Conservation (phyloP, 352 stramenopile species). For the Achlya hypogyna region DNA sequence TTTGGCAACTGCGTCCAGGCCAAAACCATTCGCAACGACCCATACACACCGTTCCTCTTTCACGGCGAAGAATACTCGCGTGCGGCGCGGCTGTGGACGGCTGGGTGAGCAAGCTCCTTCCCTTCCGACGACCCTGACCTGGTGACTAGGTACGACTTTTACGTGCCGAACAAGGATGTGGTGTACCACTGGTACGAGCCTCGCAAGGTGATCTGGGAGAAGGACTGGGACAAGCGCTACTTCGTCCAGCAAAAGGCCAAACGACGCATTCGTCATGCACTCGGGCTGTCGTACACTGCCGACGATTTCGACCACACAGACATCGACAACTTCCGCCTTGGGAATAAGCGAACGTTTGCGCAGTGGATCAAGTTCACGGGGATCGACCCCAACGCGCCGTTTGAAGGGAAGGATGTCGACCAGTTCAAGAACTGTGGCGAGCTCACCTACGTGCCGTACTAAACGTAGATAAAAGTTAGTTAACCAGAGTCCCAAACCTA, state of each 20-base stretch:
- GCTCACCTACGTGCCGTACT: slow-evolving; percentile 59
- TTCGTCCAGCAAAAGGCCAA: slow-evolving; percentile 61
- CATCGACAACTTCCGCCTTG: slow-evolving; percentile 53
- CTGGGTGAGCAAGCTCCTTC: slow-evolving; percentile 24
- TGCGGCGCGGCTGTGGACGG: slow-evolving; percentile 60
- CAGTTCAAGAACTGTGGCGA: slow-evolving; percentile 69
- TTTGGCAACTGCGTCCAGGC: slow-evolving; percentile 64
- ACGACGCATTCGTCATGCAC: slow-evolving; percentile 54
- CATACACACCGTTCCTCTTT: slow-evolving; percentile 70
- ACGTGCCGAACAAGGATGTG: slow-evolving; percentile 58
- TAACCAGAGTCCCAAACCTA: not conserved
- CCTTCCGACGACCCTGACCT: not conserved
- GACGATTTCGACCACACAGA: slow-evolving; percentile 70
- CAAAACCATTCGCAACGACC: slow-evolving; percentile 69
- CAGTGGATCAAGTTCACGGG: slow-evolving; percentile 75
- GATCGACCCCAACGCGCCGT: slow-evolving; percentile 64
- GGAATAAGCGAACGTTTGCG: slow-evolving; percentile 62
- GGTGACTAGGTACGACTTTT: slow-evolving; percentile 51
- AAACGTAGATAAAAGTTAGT: not conserved
- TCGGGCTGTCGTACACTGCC: slow-evolving; percentile 45
- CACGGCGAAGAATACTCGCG: slow-evolving; percentile 79
- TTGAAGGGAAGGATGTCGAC: slow-evolving; percentile 31
- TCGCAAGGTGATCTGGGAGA: slow-evolving; percentile 75
- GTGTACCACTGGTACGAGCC: slow-evolving; percentile 77
- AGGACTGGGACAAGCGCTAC: slow-evolving; percentile 59